Percentiles rank a stretch among this genome's conserved stretches.
Evolutionary conservation across 2,329 filamentous ascomycete species (phyloP).

Genomic region (Phaeoacremonium minimum): DNA sequence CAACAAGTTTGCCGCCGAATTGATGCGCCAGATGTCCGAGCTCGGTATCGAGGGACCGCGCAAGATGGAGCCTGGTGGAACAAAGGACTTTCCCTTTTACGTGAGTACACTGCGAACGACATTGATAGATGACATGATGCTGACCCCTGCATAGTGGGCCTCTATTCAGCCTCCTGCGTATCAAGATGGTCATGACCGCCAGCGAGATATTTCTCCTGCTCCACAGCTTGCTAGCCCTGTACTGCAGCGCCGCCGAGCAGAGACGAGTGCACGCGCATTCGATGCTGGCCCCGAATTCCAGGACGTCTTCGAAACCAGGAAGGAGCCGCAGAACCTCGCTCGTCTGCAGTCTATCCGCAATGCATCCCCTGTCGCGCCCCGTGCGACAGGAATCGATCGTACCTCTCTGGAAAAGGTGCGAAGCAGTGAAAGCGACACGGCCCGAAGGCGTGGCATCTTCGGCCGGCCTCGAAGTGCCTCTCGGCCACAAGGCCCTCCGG

Average conservation of each 20-base stretch:
- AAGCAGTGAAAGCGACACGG: constrained; percentile 1
- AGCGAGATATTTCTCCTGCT: neutral
- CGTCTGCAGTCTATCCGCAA: constrained; percentile 8
- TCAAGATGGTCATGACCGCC: neutral
- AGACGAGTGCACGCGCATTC: constrained; percentile 3
- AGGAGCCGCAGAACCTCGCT: constrained; percentile 3
- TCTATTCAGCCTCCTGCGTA: constrained; percentile 1
- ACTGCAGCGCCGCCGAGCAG: constrained; percentile 6
- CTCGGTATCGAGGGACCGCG: constrained; percentile 82
- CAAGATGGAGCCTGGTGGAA: constrained; percentile 66
- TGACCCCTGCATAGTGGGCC: constrained; percentile 3
- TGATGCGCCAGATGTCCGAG: constrained; percentile 82
- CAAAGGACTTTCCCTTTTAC: constrained; percentile 62
- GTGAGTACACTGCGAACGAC: constrained; percentile 27
- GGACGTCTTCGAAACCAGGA: constrained; percentile 9
- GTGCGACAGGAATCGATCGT: constrained; percentile 2
- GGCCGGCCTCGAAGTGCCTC: constrained; percentile 8
- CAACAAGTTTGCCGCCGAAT: constrained; percentile 89
- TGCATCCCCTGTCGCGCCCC: constrained; percentile 1
- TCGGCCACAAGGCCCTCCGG: too few species aligned
- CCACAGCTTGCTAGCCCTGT: constrained; percentile 1
- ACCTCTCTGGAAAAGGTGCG: neutral
- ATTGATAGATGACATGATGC: constrained; percentile 8
- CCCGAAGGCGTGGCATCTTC: constrained; percentile 6
- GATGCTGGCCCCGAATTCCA: constrained; percentile 5